phyloP scores from a whole-genome alignment of 148 eudicot genomes.

The Cornus suecica region DNA sequence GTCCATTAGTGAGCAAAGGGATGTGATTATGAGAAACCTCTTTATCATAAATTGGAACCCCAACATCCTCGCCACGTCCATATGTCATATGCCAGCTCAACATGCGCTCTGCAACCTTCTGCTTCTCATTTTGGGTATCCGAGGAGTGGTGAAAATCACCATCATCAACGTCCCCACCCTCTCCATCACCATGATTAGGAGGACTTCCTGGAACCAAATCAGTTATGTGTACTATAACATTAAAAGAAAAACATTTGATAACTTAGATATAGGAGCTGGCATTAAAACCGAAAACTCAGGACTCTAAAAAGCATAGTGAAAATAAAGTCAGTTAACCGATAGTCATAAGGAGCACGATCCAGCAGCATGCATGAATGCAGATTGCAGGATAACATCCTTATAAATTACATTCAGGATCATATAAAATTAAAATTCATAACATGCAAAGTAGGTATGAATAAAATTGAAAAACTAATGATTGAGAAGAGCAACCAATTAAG shows the following conservation, averaged over 20 bases:
- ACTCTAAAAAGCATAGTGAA: background rate
- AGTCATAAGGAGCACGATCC: background rate
- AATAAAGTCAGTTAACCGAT: background rate
- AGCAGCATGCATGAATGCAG: background rate
- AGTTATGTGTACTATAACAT: background rate
- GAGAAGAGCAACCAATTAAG: background rate
- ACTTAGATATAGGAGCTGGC: background rate
- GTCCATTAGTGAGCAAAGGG: conserved; percentile 54
- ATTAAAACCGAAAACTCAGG: background rate
- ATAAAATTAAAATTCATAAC: background rate
- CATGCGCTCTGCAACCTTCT: conserved; percentile 55
- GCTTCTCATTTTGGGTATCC: conserved; percentile 52
- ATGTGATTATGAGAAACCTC: conserved; percentile 50
- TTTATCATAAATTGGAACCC: conserved; percentile 54
- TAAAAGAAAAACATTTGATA: background rate
- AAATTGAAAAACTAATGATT: background rate
- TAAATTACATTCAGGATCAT: background rate
- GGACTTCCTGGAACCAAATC: conserved; percentile 42
- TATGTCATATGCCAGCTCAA: conserved; percentile 67
- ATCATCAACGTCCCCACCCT: conserved; percentile 47
- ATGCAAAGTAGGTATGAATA: background rate
- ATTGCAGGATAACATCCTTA: background rate
- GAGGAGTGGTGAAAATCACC: conserved; percentile 38
- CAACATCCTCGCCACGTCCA: conserved; percentile 45
- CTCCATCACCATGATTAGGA: conserved; percentile 42